Conservation (phyloP, 169 alveolate species). For the Cryptosporidium sp. region DNA sequence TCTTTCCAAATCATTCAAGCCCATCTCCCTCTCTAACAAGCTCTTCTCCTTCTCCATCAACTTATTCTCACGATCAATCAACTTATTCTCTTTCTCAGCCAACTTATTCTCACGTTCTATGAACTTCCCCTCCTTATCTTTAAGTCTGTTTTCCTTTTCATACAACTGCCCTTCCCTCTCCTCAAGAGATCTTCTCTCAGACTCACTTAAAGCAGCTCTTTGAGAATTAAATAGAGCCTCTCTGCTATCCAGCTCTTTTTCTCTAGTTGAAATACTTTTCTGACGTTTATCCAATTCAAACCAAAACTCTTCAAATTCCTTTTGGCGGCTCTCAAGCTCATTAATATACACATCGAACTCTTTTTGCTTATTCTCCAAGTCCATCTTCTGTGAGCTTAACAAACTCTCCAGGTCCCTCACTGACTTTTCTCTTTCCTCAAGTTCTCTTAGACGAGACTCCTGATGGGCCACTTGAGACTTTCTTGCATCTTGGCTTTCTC, state of each 20-base stretch:
- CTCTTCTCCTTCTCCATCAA: constrained; percentile 39
- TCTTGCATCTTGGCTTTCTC: background rate
- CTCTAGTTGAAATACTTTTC: constrained; percentile 26
- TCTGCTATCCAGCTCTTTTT: constrained; percentile 31
- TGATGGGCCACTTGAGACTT: constrained; percentile 11
- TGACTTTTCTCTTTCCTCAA: constrained; percentile 39
- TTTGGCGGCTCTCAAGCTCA: constrained; percentile 66
- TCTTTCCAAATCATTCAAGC: constrained; percentile 20
- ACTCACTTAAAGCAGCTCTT: constrained; percentile 33
- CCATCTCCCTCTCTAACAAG: constrained; percentile 34
- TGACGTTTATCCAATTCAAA: constrained; percentile 55
- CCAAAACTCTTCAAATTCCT: constrained; percentile 71
- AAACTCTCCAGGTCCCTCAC: constrained; percentile 22
- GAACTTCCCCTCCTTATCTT: constrained; percentile 24
- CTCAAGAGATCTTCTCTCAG: constrained; percentile 28
- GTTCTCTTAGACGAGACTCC: constrained; percentile 5
- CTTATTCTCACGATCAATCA: constrained; percentile 35
- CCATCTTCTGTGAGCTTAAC: constrained; percentile 44
- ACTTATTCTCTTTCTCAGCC: constrained; percentile 41
- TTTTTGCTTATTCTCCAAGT: constrained; percentile 47
- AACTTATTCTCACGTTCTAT: constrained; percentile 27
- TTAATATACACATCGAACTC: constrained; percentile 65
- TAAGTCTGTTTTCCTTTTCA: constrained; percentile 44
- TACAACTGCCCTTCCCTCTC: constrained; percentile 37
- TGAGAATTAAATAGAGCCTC: constrained; percentile 20